Evolutionary conservation across 306 rosid genomes (phyloP).

Genomic region (Canavalia gladiata): DNA sequence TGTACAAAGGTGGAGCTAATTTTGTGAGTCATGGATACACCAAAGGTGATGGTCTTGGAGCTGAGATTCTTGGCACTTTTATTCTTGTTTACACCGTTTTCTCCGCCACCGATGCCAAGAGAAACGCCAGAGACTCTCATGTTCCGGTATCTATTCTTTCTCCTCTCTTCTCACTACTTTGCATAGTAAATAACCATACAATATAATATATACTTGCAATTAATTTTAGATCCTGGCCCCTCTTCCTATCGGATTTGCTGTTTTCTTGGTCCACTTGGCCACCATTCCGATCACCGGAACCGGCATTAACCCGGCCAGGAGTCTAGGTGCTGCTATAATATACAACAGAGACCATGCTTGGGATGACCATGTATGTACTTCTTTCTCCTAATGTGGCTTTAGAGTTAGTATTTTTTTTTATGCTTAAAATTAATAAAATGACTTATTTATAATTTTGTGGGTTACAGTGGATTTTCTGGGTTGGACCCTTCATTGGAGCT

Average conservation of each 20-base stretch:
- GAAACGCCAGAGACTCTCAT: constrained; percentile 90
- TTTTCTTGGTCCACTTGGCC: constrained; percentile 96
- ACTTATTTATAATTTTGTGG: constrained; percentile 28
- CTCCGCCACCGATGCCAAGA: constrained; percentile 96
- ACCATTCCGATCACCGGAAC: constrained; percentile 96
- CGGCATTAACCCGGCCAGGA: constrained; percentile 93
- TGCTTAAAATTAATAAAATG: neutral
- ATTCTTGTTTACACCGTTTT: constrained; percentile 94
- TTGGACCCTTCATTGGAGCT: constrained; percentile 95
- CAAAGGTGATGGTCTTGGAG: constrained; percentile 89
- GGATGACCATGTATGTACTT: constrained; percentile 74
- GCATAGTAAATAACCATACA: too few relatives aligned
- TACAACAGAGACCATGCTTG: constrained; percentile 79
- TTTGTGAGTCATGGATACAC: constrained; percentile 74
- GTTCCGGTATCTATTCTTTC: constrained; percentile 70
- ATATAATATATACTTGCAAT: neutral
- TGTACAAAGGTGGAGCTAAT: constrained; percentile 81
- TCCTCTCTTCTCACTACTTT: too few relatives aligned
- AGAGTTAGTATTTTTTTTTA: neutral
- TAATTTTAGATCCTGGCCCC: constrained; percentile 86
- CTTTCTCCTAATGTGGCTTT: neutral
- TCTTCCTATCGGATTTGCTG: constrained; percentile 95
- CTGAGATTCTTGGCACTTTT: constrained; percentile 95
- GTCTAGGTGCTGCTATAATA: constrained; percentile 94
- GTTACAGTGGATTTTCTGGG: constrained; percentile 95